phyloP scores from a whole-genome alignment of 331 rosid genomes.

The Ulmus americana region DNA sequence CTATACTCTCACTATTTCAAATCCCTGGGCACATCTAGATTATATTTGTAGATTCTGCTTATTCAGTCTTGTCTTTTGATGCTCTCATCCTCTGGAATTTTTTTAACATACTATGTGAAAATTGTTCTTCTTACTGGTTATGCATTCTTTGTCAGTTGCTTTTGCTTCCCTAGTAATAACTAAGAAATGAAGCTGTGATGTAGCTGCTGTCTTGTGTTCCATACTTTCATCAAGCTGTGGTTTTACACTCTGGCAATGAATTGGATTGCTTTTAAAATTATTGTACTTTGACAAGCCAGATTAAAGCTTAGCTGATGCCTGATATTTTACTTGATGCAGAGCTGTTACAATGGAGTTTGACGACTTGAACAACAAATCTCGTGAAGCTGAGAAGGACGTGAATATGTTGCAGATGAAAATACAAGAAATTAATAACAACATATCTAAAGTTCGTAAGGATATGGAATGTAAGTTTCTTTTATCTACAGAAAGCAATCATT shows the following conservation, averaged over 20 bases:
- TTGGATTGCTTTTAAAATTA: background rate
- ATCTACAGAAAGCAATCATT: background rate
- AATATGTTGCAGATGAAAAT: slow-evolving; percentile 67
- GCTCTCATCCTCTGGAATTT: background rate
- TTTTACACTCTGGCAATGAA: background rate
- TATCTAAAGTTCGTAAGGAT: slow-evolving; percentile 65
- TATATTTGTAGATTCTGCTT: background rate
- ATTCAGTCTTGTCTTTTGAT: background rate
- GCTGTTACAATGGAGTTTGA: slow-evolving; percentile 58
- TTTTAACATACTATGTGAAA: background rate
- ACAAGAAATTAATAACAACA: slow-evolving; percentile 54
- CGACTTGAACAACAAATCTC: slow-evolving; percentile 62
- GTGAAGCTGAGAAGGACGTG: slow-evolving; percentile 82
- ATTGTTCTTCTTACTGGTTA: background rate
- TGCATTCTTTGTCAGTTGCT: background rate
- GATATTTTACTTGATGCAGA: slow-evolving; percentile 38
- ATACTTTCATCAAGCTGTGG: background rate
- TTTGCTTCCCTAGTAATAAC: background rate
- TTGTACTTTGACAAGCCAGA: background rate
- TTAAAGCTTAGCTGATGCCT: background rate
- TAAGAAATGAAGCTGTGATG: background rate
- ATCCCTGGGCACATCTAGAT: background rate
- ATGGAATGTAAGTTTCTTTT: slow-evolving; percentile 61
- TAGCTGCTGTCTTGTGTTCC: background rate
- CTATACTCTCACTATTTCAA: background rate